Conservation (phyloP, 2,329 filamentous ascomycete genomes). For the Colletotrichum eleusines region DNA sequence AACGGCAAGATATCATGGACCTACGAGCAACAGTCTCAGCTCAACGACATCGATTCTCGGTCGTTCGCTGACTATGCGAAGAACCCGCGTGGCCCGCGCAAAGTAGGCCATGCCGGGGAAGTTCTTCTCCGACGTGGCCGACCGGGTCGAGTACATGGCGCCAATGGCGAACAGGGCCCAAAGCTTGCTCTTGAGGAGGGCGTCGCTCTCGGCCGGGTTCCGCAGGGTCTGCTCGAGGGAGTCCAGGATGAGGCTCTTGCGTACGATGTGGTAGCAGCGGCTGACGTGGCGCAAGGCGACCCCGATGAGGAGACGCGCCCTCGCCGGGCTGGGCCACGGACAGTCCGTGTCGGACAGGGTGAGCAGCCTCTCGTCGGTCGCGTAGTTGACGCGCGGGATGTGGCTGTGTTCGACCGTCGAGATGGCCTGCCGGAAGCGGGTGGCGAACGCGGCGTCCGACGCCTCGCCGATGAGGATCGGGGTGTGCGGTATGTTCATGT, state of each 20-base stretch:
- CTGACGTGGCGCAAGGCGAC: conserved; percentile 57
- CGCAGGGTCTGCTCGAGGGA: conserved; percentile 54
- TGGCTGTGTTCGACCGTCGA: conserved; percentile 48
- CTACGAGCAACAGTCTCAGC: conserved; percentile 57
- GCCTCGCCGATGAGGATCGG: conserved; percentile 53
- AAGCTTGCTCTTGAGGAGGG: conserved; percentile 54
- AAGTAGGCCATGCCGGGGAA: conserved; percentile 61
- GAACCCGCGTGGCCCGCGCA: conserved; percentile 53
- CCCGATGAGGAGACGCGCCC: conserved; percentile 54
- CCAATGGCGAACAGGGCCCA: conserved; percentile 61
- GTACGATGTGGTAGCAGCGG: conserved; percentile 57
- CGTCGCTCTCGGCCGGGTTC: conserved; percentile 50
- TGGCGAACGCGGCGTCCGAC: conserved; percentile 53
- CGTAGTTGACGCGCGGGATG: conserved; percentile 52
- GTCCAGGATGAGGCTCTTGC: conserved; percentile 52
- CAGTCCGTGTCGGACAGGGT: conserved; percentile 48
- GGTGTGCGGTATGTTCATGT: conserved; percentile 50
- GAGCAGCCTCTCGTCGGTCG: conserved; percentile 48
- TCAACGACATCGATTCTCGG: conserved; percentile 59
- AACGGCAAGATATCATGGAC: conserved; percentile 26
- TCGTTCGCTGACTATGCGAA: conserved; percentile 56
- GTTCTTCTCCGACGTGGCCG: conserved; percentile 48
- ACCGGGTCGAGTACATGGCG: conserved; percentile 58
- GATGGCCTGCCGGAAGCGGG: conserved; percentile 52
- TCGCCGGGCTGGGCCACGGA: conserved; percentile 54